A percentile compares a stretch with the other conserved stretches of the same genome.
Evolutionary conservation across 306 rosid genomes (phyloP).

Genomic region (Vigna angularis): DNA sequence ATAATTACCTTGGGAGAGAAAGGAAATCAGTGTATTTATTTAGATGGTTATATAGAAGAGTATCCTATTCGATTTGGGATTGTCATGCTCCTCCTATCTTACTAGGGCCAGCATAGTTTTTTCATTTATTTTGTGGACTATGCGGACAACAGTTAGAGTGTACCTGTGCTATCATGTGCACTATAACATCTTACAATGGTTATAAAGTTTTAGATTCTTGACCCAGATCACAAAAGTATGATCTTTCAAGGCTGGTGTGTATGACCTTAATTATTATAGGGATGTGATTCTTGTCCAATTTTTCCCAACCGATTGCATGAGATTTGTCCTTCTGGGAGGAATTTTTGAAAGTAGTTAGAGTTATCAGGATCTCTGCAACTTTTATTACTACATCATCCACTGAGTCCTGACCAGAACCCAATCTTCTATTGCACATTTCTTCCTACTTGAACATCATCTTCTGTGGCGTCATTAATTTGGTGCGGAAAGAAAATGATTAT

Average conservation of each 20-base stretch:
- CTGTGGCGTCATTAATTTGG: background rate
- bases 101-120: background rate
- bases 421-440: too few species aligned
- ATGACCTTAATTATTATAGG: background rate
- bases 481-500: too few species aligned
- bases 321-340: background rate
- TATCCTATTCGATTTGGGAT: background rate
- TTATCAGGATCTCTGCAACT: too few species aligned
- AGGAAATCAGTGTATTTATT: background rate
- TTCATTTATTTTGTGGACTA: background rate
- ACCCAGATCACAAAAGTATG: background rate
- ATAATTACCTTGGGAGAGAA: background rate
- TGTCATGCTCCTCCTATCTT: background rate
- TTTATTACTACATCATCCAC: background rate
- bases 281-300: background rate
- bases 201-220: constrained; percentile 2
- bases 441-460: too few species aligned
- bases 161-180: background rate
- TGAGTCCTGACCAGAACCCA: too few species aligned
- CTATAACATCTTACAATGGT: background rate
- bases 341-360: background rate
- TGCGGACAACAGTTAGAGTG: background rate
- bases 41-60: background rate
- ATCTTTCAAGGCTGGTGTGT: background rate
- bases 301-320: background rate